Evolutionary conservation across 75 land plant species (phyloP), one percentile per base, ranked within the genome.

Genomic region (Pinus tabuliformis): DNA sequence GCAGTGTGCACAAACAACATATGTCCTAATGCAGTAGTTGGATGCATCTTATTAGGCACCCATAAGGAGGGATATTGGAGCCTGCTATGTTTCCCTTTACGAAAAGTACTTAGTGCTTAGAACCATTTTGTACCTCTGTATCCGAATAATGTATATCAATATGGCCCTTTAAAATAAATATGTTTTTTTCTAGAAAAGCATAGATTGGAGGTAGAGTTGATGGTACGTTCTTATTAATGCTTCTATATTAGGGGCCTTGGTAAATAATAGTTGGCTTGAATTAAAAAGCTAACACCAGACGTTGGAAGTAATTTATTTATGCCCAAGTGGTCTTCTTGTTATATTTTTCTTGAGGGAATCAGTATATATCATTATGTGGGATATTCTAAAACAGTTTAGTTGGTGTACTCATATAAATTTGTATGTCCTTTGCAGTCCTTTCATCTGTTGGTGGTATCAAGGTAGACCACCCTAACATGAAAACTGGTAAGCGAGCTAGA

Each of bases 401-500:
- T 36, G 15, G 17, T 73, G 33, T 73, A 17, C 36, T 73, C 33
- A 73, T 22, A 28, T 62, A 63, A 24, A 22, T 60, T 39, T 57
- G 52, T 66, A 17, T 75, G 70, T 33, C 37, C 54, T 78, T 70
- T 72, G 75, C 90, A 92, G 95, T 93, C 70, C 88, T 93, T 57
- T 93, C 93, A 28, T 90, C 93, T 66, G 82, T 89, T 59, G 90
- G 95, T 64, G 95, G 95, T 30, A 89, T 93, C 79, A 85, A 85
- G 66, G 89, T 90, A 11, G 84, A 79, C 33, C 83, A 83, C 52
- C 89, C 91, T 3, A 33, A 62, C 1, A 74, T 93, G 72, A 84
- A 76, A 66, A 73, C 75, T 75, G 87, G 92, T 92, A 92, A 22
- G 52, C 28, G 33, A 68, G 36, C 18, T 9, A 33, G 36, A 64